These are phyloP conservation scores for Centrapalus pauciflorus DNA, from an alignment of 129 eudicot genomes.

Conservation along the genomic window DNA sequence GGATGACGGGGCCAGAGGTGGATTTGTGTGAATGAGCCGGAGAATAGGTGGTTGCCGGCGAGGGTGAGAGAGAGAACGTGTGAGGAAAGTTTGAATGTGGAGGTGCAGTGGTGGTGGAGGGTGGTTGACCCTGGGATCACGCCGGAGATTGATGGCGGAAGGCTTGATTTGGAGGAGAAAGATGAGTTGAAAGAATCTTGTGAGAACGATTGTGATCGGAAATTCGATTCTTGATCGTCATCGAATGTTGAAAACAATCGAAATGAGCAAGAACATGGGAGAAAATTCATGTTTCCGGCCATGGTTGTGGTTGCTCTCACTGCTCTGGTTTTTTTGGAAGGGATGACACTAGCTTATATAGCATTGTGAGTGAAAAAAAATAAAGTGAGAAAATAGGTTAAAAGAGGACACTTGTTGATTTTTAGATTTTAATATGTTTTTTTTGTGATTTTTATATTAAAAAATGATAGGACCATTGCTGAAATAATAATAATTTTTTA, in stretches of 20 bases:
- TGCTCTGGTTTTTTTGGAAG: background rate
- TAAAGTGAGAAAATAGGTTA: slow-evolving; percentile 9
- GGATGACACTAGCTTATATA: slow-evolving; percentile 17
- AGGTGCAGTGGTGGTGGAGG: slow-evolving; percentile 34
- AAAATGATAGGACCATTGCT: too few species aligned
- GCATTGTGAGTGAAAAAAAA: background rate
- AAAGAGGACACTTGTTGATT: slow-evolving; percentile 10
- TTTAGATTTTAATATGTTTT: background rate
- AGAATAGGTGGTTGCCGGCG: slow-evolving; percentile 49
- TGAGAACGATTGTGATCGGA: slow-evolving; percentile 32
- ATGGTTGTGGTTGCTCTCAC: slow-evolving; percentile 3
- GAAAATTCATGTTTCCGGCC: slow-evolving; percentile 16
- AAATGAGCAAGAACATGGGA: slow-evolving; percentile 23
- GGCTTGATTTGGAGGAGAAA: slow-evolving; percentile 50
- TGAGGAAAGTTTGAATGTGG: slow-evolving; percentile 59
- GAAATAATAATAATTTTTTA: too few species aligned
- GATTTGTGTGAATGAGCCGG: slow-evolving; percentile 59
- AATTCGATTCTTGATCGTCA: slow-evolving; percentile 17
- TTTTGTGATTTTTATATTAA: background rate
- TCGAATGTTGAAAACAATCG: slow-evolving; percentile 9
- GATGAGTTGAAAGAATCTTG: slow-evolving; percentile 41
- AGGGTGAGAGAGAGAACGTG: slow-evolving; percentile 48
- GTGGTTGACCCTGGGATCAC: slow-evolving; percentile 28
- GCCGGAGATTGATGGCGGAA: slow-evolving; percentile 59
- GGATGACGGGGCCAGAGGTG: slow-evolving; percentile 39